Evolutionary conservation across 441 rosid species (phyloP).

Genomic region (Arabidopsis lyrata): DNA sequence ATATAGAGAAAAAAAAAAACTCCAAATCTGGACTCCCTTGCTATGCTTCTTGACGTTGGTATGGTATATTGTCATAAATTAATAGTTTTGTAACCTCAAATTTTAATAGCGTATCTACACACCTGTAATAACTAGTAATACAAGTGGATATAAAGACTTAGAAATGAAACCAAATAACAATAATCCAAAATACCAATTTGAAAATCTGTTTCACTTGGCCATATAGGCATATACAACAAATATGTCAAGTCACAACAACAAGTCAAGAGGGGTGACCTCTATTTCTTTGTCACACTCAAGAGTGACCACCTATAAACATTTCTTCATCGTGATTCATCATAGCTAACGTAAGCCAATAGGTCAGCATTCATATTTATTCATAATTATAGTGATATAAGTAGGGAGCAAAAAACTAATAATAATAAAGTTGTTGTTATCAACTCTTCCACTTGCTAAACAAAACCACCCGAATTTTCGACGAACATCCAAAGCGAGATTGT

Average conservation of each 20-base stretch:
- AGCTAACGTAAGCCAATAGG: conserved; percentile 27
- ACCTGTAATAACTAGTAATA: no score
- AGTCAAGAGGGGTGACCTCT: conserved; percentile 15
- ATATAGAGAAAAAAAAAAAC: no score
- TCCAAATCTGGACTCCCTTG: no score
- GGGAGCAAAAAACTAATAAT: background rate
- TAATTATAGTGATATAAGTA: background rate
- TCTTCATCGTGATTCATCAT: conserved; percentile 30
- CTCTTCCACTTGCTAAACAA: conserved; percentile 38
- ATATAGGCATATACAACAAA: conserved; percentile 9
- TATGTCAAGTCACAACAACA: conserved; percentile 20
- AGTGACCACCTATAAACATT: conserved; percentile 29
- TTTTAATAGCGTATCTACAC: no score
- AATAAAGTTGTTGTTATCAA: conserved; percentile 25
- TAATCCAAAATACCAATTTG: background rate
- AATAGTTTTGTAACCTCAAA: no score
- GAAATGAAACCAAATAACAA: background rate
- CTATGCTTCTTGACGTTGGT: no score
- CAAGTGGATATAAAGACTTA: no score
- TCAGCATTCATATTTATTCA: background rate
- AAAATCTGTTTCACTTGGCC: background rate
- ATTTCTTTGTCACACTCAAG: conserved; percentile 36
- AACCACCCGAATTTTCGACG: conserved; percentile 32
- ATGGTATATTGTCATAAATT: no score
- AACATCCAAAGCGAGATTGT: conserved; percentile 19